phyloP scores from a whole-genome alignment of 495 filamentous ascomycete genomes.

The Aspergillus coremiiformis region DNA sequence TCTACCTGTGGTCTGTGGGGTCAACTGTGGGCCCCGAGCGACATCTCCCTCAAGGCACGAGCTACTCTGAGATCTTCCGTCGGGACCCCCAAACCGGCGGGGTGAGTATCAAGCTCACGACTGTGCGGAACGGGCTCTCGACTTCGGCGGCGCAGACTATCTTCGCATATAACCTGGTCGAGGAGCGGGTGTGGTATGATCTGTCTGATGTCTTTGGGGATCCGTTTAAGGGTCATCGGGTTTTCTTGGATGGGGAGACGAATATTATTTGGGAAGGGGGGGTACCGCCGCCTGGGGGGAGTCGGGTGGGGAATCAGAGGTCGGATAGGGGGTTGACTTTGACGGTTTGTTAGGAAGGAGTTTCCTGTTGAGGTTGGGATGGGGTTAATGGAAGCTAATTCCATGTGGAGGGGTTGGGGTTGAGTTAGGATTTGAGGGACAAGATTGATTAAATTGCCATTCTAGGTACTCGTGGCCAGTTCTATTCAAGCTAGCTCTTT shows the following conservation, averaged over 20 bases:
- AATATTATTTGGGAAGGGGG: constrained; percentile 43
- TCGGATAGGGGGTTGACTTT: constrained; percentile 29
- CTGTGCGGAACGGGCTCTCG: constrained; percentile 39
- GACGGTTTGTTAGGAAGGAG: constrained; percentile 23
- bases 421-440: background rate
- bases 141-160: constrained; percentile 42
- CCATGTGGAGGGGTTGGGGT: background rate
- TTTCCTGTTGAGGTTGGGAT: background rate
- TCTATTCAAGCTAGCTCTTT: background rate
- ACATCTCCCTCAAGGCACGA: constrained; percentile 14
- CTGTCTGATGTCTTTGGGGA: constrained; percentile 51
- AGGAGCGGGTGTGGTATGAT: constrained; percentile 48
- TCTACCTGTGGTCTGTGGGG: constrained; percentile 53
- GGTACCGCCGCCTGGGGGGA: constrained; percentile 39
- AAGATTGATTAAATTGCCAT: no score
- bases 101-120: constrained; percentile 50
- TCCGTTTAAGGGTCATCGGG: constrained; percentile 40
- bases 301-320: constrained; percentile 36
- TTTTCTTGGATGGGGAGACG: constrained; percentile 33
- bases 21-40: constrained; percentile 23
- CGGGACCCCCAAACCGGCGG: constrained; percentile 44
- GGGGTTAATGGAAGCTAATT: background rate
- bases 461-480: background rate
- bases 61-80: constrained; percentile 37
- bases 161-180: constrained; percentile 48